Conservation (phyloP, 192 early-diverging fungal species). For the Rhizophagus clarus region DNA sequence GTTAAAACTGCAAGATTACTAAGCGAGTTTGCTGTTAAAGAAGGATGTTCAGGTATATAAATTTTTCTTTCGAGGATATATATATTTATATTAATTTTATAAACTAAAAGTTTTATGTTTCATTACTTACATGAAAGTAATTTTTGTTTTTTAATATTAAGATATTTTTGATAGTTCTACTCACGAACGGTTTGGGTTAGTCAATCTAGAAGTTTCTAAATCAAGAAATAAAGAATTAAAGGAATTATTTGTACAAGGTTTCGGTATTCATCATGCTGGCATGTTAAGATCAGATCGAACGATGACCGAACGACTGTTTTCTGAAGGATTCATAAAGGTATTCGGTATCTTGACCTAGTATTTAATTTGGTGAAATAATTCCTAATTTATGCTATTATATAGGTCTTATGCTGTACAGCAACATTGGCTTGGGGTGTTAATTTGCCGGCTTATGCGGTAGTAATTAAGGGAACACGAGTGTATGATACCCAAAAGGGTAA, state of each 20-base stretch:
- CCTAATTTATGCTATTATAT: not conserved
- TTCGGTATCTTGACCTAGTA: not conserved
- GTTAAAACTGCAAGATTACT: slow-evolving; percentile 90
- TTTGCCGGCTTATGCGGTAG: slow-evolving; percentile 95
- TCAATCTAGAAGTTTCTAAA: slow-evolving; percentile 65
- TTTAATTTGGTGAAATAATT: not conserved
- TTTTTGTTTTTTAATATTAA: slow-evolving; percentile 15
- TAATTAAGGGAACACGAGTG: slow-evolving; percentile 97
- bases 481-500: slow-evolving; percentile 93
- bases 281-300: slow-evolving; percentile 90
- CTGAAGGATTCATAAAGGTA: slow-evolving; percentile 75
- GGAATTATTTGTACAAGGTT: slow-evolving; percentile 81
- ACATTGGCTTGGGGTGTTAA: slow-evolving; percentile 99
- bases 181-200: slow-evolving; percentile 50
- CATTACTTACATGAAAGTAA: not conserved
- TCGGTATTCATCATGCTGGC: slow-evolving; percentile 96
- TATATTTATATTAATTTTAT: not conserved
- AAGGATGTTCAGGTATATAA: slow-evolving; percentile 54
- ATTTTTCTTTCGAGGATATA: slow-evolving; percentile 19
- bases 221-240: slow-evolving; percentile 84
- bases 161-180: slow-evolving; percentile 65
- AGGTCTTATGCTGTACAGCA: slow-evolving; percentile 94
- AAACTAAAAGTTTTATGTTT: not conserved
- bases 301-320: slow-evolving; percentile 89
- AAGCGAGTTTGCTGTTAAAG: slow-evolving; percentile 68